These are phyloP conservation scores for Cryphonectria radicalis DNA, from an alignment of 2,329 filamentous ascomycete species.

Conservation along the genomic window DNA sequence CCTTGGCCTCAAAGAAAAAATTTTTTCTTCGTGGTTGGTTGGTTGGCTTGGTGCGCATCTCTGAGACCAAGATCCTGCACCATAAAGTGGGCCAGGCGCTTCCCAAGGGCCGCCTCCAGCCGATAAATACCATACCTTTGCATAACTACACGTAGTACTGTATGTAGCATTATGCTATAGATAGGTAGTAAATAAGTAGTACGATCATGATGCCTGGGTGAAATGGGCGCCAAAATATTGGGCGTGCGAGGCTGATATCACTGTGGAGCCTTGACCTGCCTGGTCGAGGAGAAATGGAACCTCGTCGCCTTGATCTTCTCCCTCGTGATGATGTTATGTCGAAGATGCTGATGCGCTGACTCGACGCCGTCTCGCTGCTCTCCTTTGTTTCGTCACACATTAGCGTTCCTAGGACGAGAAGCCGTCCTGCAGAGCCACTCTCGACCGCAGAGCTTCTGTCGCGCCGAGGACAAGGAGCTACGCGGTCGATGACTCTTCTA, in stretches of 20 bases:
- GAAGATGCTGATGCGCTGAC: slow-evolving; percentile 1
- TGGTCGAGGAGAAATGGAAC: neutral
- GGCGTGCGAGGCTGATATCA: slow-evolving; percentile 5
- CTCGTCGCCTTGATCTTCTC: neutral
- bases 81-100: slow-evolving; percentile 2
- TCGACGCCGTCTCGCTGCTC: neutral
- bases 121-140: neutral
- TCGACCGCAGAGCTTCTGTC: neutral
- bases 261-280: neutral
- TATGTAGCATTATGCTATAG: neutral
- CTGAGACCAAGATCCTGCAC: slow-evolving; percentile 10
- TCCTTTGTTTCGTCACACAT: neutral
- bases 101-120: slow-evolving; percentile 1
- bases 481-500: neutral
- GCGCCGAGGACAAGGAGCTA: neutral
- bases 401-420: neutral
- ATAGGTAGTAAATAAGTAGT: neutral
- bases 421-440: neutral
- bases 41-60: neutral
- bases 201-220: neutral
- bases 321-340: neutral
- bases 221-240: neutral
- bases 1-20: neutral
- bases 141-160: neutral
- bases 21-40: slow-evolving; percentile 7